Percentiles rank a stretch among this genome's conserved stretches.
phyloP scores from a whole-genome alignment of 352 stramenopile genomes.

The Phytophthora podocarpi region DNA sequence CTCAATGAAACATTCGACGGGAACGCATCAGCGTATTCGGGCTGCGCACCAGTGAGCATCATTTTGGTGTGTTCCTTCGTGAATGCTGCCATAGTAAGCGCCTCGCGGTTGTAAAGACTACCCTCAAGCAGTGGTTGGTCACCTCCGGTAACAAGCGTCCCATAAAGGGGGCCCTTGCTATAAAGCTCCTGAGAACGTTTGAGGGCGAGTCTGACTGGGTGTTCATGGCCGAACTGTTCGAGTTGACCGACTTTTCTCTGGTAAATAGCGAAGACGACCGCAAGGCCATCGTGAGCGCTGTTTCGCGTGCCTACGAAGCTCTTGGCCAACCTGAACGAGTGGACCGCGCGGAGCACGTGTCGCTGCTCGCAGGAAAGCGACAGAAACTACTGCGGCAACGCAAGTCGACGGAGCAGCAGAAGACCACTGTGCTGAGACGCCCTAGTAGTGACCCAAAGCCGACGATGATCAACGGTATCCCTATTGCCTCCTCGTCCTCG shows the following conservation, averaged over 20 bases:
- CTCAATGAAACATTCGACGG: too few relatives aligned
- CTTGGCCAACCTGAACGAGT: slow-evolving; percentile 31
- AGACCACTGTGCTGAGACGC: neutral
- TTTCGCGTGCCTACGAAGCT: slow-evolving; percentile 39
- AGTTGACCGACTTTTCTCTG: slow-evolving; percentile 35
- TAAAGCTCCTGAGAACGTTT: slow-evolving; percentile 36
- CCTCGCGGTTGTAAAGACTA: slow-evolving; percentile 29
- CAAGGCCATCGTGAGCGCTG: slow-evolving; percentile 27
- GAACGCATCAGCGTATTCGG: slow-evolving; percentile 39
- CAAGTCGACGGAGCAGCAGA: slow-evolving; percentile 6
- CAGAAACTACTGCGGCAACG: slow-evolving; percentile 25
- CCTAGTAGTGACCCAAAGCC: slow-evolving; percentile 1
- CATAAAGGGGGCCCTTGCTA: slow-evolving; percentile 30
- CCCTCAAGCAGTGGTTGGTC: slow-evolving; percentile 37
- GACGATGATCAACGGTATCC: slow-evolving; percentile 32
- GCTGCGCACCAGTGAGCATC: slow-evolving; percentile 39
- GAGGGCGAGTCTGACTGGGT: slow-evolving; percentile 34
- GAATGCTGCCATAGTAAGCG: slow-evolving; percentile 46
- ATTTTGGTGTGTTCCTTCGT: slow-evolving; percentile 46
- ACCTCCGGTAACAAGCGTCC: slow-evolving; percentile 23
- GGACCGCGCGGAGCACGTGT: slow-evolving; percentile 25
- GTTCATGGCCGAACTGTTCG: slow-evolving; percentile 42
- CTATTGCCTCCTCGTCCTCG: slow-evolving; percentile 26
- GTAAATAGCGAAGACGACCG: slow-evolving; percentile 27
- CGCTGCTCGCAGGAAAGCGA: slow-evolving; percentile 9